Base-by-base conservation (phyloP, 1,284 basidiomycete genomes). In the Fomitopsis palustris region DNA sequence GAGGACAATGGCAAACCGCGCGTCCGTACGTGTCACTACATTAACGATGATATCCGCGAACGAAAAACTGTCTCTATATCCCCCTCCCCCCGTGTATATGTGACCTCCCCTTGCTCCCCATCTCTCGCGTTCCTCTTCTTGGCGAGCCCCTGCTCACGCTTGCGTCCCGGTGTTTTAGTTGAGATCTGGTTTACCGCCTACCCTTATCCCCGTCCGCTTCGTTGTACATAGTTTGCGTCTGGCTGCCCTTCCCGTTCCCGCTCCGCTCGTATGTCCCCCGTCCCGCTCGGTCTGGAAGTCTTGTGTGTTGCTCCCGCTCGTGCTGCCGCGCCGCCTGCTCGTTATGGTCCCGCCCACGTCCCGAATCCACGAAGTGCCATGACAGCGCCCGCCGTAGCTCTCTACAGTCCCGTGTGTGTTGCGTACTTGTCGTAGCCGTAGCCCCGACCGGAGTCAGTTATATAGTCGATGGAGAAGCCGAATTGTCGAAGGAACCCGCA, bases 1-100 rank as follows among this genome's bases (percentile, higher is more conserved):
- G 41, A 37, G 55, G 41, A 56, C 55, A 56, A 29, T 56, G 55
- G 37, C 55, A 45, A 49, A 21, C 49, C 33, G 49, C 49, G 49
- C 45, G 27, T 29, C n/a, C 49, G 45, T 47, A 29, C 45, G 2
- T 47, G 35, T 37, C n/a, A 37, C 35, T 37, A 37, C 35, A 19
- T 42, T 29, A 23, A 33, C 49, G 49, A 52, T 52, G 49, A 52
- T 52, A 52, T 52, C 49, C 33, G 45, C 25, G 45, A 47, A 47
- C 45, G 45, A 47, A 47, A 45, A n/a, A 45, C 2, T 23, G 45
- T 47, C 25, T 47, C 19, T 29, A 16, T 47, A 47, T 47, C 45
- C 45, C 45, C 42, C 19, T 27, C 45, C 45, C n/a, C 35, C 9
- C 23, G 21, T 47, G 23, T 25, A 27, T 45, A 17, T 27, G 43